phyloP scores from a whole-genome alignment of 2,329 filamentous ascomycete genomes.

The Xylaria sp. region DNA sequence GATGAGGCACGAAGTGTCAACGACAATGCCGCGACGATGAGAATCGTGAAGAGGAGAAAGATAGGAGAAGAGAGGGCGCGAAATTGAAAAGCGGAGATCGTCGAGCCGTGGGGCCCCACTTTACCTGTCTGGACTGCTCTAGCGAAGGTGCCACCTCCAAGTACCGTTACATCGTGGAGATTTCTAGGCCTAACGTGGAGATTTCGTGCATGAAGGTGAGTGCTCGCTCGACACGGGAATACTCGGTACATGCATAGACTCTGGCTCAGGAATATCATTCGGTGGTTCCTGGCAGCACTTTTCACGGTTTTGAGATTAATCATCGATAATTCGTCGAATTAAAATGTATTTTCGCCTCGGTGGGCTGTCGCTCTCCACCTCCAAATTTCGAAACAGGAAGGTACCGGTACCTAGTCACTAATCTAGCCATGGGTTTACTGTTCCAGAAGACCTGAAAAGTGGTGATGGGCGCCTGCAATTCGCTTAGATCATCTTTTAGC shows the following conservation, averaged over 20 bases:
- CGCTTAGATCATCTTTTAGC: not conserved
- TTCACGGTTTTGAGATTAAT: not conserved
- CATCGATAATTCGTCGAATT: not conserved
- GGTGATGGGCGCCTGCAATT: not conserved
- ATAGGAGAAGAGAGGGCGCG: slow-evolving; percentile 22
- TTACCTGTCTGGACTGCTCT: not conserved
- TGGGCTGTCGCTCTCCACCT: not conserved
- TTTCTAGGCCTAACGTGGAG: not conserved
- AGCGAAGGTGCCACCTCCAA: not conserved
- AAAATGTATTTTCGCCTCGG: too few species aligned
- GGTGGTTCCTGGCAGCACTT: not conserved
- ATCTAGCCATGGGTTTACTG: not conserved
- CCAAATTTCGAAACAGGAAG: not conserved
- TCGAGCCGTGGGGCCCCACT: not conserved
- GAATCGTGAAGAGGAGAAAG: slow-evolving; percentile 30
- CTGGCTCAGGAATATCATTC: not conserved
- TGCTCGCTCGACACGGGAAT: not conserved
- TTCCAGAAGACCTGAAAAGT: not conserved
- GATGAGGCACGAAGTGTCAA: slow-evolving; percentile 29
- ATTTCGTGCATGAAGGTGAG: too few species aligned
- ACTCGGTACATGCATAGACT: not conserved
- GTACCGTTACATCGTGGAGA: not conserved
- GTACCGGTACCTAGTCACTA: not conserved
- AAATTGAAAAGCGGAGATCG: slow-evolving; percentile 14
- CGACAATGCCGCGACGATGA: slow-evolving; percentile 33